Evolutionary conservation across 1,284 basidiomycete genomes (phyloP).

Genomic region (Abortiporus biennis): DNA sequence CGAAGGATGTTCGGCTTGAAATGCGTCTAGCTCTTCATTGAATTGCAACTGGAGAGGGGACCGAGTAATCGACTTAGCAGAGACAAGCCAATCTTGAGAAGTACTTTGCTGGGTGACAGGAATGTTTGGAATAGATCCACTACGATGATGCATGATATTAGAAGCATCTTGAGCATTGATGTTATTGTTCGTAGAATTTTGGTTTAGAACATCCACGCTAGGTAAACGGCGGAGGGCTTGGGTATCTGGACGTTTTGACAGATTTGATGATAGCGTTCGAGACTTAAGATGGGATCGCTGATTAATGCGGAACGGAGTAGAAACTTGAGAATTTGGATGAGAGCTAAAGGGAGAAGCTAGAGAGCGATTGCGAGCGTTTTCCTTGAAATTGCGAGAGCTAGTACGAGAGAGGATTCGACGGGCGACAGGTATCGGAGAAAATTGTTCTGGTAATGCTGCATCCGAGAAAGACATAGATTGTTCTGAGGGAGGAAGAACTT

Average conservation of each 20-base stretch:
- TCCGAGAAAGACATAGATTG: not conserved
- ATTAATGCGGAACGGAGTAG: slow-evolving; percentile 30
- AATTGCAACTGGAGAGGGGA: slow-evolving; percentile 15
- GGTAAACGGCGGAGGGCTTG: not conserved
- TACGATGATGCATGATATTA: slow-evolving; percentile 16
- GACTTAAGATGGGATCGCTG: slow-evolving; percentile 21
- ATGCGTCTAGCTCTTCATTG: slow-evolving; percentile 14
- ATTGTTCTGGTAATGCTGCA: slow-evolving; percentile 19
- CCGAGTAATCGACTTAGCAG: slow-evolving; percentile 20
- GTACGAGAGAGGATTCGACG: slow-evolving; percentile 39
- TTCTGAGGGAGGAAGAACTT: not conserved
- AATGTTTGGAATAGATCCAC: slow-evolving; percentile 20
- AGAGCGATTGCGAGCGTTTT: slow-evolving; percentile 28
- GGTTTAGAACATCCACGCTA: not conserved
- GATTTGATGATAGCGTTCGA: slow-evolving; percentile 28
- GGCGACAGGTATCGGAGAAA: slow-evolving; percentile 37
- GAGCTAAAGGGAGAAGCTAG: slow-evolving; percentile 35
- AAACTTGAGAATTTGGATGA: slow-evolving; percentile 33
- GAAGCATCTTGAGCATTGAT: not conserved
- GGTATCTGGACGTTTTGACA: slow-evolving; percentile 6
- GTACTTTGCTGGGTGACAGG: slow-evolving; percentile 15
- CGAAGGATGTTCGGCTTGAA: slow-evolving; percentile 18
- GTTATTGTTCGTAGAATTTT: not conserved
- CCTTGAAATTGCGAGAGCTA: slow-evolving; percentile 40
- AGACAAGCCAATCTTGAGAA: slow-evolving; percentile 25